Conservation (phyloP, 2,329 filamentous ascomycete genomes). For the Fonsecaea nubica region DNA sequence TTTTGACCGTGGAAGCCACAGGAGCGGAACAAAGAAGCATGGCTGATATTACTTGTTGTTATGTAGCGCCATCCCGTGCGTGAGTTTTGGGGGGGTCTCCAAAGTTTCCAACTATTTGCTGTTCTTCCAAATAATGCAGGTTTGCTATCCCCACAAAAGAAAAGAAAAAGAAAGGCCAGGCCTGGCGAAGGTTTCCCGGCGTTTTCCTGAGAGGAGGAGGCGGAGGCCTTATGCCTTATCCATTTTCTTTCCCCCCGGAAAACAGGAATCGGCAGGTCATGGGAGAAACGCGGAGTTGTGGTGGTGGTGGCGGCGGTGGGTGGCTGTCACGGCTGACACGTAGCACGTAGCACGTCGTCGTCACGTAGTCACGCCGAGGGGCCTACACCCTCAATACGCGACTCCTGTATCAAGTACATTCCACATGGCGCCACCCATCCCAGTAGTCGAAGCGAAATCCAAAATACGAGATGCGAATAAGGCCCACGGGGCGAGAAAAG, state of each 20-base stretch:
- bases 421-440: not conserved
- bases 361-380: too few relatives aligned
- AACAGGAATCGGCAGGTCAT: not conserved
- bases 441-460: not conserved
- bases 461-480: slow-evolving; percentile 6
- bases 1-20: not conserved
- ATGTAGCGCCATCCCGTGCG: not conserved
- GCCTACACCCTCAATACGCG: too few relatives aligned
- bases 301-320: not conserved
- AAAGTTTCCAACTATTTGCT: not conserved
- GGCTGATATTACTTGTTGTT: not conserved
- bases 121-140: not conserved
- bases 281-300: not conserved
- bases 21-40: not conserved
- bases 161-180: too few relatives aligned
- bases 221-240: not conserved
- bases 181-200: not conserved
- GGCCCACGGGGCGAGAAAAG: not conserved
- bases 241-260: not conserved
- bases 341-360: too few relatives aligned
- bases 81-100: not conserved
- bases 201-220: not conserved
- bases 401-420: too few relatives aligned
- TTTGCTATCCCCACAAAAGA: not conserved
- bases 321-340: not conserved